Evolutionary conservation across 371 early-diverging fungal genomes (phyloP), one percentile per base, ranked within the genome.

Genomic region (Actinomortierella ambigua): DNA sequence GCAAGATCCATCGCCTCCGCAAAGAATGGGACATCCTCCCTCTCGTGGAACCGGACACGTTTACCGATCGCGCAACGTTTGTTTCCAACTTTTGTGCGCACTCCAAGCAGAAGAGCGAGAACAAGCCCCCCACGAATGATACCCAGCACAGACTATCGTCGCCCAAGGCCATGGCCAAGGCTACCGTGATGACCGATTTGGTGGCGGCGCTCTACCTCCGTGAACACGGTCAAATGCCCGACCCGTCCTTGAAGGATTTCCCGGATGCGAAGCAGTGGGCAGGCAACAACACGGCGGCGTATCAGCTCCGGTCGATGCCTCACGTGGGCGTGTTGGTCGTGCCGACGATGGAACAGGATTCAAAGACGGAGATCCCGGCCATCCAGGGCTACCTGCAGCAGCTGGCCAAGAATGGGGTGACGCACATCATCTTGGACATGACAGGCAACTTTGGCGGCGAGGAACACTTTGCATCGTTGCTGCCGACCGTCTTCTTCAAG

Each of bases 231-330:
- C n/a, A 8, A 14, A 40, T 23, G 42, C 58, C 20, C 24, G 20
- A 13, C 39, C 13, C 18, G 26, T 17, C 40, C 8, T 24, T 42
- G 13, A 54, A 17, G 44, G 56, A 63, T 29, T 20, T 59, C 2
- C 52, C 34, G 0, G 58, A 63, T n/a, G 63, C 69, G 2, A 48
- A 26, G 8, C 52, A 63, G 20, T 50, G 58, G 14, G 60, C 41
- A 1, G 56, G 60, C 2, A 56, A 52, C 17, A 44, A 39, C 28
- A 60, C 64, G 7, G 57, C 60, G 1, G 63, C 53, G 40, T 69
- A 71, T 24, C 69, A 69, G n/a, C 64, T 63, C 49, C 59, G 56
- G 48, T 62, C 59, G n/a, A 48, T 50, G 41, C 57, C 60, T 13
- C 40, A 56, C 42, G 49, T 63, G 0, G 57, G 53, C 14, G 42